phyloP scores from a whole-genome alignment of 768 basidiomycete species.

The Pleurotus pulmonarius region DNA sequence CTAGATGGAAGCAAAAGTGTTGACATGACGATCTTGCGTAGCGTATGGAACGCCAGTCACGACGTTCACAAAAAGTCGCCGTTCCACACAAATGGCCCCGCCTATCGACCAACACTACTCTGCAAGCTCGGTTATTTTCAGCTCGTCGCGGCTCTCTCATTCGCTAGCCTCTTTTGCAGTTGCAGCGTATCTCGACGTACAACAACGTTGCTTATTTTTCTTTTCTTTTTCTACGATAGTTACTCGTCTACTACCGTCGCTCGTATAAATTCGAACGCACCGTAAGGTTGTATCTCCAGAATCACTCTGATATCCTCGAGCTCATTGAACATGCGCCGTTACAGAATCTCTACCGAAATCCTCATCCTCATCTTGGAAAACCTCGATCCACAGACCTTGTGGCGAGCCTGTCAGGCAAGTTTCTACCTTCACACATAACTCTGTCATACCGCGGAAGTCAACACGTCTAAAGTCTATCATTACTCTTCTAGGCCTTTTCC shows the following conservation, averaged over 20 bases:
- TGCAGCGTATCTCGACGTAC: slow-evolving; percentile 35
- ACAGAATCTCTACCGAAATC: slow-evolving; percentile 50
- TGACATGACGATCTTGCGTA: slow-evolving; percentile 53
- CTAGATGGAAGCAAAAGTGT: slow-evolving; percentile 37
- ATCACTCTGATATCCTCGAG: slow-evolving; percentile 40
- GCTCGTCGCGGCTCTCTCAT: slow-evolving; percentile 38
- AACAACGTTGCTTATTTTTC: slow-evolving; percentile 41
- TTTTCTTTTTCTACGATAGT: slow-evolving; percentile 33
- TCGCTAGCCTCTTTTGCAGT: slow-evolving; percentile 36
- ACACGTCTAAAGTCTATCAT: slow-evolving; percentile 10
- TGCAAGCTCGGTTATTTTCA: slow-evolving; percentile 33
- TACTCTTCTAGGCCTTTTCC: slow-evolving; percentile 35
- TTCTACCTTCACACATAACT: slow-evolving; percentile 1
- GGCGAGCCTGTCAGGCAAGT: slow-evolving; percentile 42
- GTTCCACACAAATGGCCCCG: slow-evolving; percentile 36
- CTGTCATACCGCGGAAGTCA: slow-evolving; percentile 3
- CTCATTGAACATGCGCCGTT: slow-evolving; percentile 28
- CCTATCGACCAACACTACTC: slow-evolving; percentile 43
- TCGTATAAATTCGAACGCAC: slow-evolving; percentile 45
- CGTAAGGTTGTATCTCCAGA: slow-evolving; percentile 25
- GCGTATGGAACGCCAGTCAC: slow-evolving; percentile 29
- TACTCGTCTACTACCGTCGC: slow-evolving; percentile 29
- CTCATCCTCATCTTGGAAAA: slow-evolving; percentile 45
- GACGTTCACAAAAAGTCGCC: slow-evolving; percentile 45
- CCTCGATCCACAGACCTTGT: slow-evolving; percentile 45